Evolutionary conservation across 371 early-diverging fungal genomes (phyloP).

Genomic region (Circinella umbellata): DNA sequence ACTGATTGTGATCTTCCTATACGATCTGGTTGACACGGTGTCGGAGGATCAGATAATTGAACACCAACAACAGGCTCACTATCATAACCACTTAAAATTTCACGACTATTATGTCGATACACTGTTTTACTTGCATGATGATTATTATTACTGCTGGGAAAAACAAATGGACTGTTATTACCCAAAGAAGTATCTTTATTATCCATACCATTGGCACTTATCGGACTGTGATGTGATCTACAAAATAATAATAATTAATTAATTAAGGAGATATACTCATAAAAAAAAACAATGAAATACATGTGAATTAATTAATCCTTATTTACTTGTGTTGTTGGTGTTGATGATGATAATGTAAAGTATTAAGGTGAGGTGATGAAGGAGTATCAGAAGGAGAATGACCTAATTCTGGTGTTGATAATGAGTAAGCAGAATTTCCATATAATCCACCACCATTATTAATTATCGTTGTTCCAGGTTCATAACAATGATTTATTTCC

Average conservation of each 20-base stretch:
- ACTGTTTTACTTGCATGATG: not conserved
- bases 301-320: not conserved
- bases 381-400: constrained; percentile 38
- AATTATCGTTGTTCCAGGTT: too few relatives aligned
- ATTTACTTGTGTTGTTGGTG: too few relatives aligned
- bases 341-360: not conserved
- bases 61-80: constrained; percentile 36
- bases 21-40: constrained; percentile 10
- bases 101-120: constrained; percentile 1
- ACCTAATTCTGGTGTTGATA: constrained; percentile 49
- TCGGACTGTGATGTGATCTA: constrained; percentile 7
- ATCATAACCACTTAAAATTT: not conserved
- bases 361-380: constrained; percentile 13
- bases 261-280: not conserved
- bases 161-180: not conserved
- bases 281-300: not conserved
- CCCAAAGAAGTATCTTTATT: not conserved
- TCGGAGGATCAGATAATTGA: constrained; percentile 42
- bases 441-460: constrained; percentile 4
- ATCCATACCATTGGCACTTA: not conserved
- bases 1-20: too few relatives aligned
- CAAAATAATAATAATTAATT: not conserved
- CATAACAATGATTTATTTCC: not conserved
- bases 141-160: not conserved
- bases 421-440: constrained; percentile 15